Percentiles rank a stretch among this genome's conserved stretches.
phyloP scores from a whole-genome alignment of 2,329 filamentous ascomycete genomes.

The Nannizziopsis barbatae region DNA sequence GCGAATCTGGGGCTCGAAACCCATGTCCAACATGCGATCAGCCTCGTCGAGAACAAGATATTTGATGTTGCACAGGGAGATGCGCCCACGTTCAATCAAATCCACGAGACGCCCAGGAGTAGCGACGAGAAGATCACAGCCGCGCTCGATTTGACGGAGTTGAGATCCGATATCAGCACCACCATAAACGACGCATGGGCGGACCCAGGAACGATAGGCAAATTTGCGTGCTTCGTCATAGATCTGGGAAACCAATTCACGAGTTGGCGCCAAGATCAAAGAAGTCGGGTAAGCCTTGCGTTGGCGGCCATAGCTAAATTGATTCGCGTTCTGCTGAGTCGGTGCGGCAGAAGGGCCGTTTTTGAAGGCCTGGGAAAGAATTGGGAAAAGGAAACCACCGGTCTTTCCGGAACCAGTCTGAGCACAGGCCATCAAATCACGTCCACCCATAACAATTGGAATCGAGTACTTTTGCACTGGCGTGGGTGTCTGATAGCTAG shows the following conservation, averaged over 20 bases:
- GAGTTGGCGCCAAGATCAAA: constrained; percentile 87
- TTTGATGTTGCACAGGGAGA: constrained; percentile 97
- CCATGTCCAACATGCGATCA: constrained; percentile 99
- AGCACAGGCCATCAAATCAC: constrained; percentile 98
- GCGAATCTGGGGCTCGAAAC: constrained; percentile 99
- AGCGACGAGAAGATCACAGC: constrained; percentile 92
- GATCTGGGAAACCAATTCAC: constrained; percentile 97
- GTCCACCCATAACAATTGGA: constrained; percentile 93
- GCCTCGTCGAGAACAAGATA: constrained; percentile 98
- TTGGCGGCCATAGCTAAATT: constrained; percentile 69
- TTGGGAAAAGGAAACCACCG: constrained; percentile 98
- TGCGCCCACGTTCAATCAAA: constrained; percentile 94
- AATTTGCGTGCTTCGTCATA: constrained; percentile 98
- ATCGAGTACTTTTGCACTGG: constrained; percentile 99
- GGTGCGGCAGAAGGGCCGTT: constrained; percentile 68
- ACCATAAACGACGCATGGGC: constrained; percentile 96
- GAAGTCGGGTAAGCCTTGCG: constrained; percentile 97
- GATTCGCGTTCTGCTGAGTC: constrained; percentile 45
- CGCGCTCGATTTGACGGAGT: constrained; percentile 94
- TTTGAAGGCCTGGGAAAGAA: constrained; percentile 92
- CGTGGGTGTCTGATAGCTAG: constrained; percentile 89
- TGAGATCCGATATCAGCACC: constrained; percentile 98
- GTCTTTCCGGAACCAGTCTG: constrained; percentile 99
- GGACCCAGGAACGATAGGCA: constrained; percentile 96
- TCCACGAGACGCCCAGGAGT: constrained; percentile 96